Conservation (phyloP, 352 stramenopile genomes). For the Phytopythium sindhum region DNA sequence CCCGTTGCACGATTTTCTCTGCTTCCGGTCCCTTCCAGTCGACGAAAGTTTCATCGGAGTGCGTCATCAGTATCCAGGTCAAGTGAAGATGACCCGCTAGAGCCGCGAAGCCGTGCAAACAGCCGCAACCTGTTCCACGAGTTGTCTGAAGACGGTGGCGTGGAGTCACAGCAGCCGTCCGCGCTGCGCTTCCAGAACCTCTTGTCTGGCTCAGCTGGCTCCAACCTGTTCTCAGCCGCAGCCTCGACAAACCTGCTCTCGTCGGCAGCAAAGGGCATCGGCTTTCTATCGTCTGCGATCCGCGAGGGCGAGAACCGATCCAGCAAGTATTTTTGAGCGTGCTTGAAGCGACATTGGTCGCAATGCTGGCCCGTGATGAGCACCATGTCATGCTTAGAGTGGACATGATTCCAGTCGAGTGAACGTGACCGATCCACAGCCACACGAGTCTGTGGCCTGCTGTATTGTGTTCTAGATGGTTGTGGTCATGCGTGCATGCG, state of each 20-base stretch:
- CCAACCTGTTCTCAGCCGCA: slow-evolving; percentile 64
- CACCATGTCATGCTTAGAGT: neutral
- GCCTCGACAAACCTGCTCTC: slow-evolving; percentile 56
- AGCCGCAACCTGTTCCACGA: slow-evolving; percentile 44
- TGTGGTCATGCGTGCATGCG: neutral
- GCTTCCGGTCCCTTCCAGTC: slow-evolving; percentile 60
- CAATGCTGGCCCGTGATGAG: neutral
- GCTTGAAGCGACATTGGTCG: too few relatives aligned
- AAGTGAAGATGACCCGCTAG: slow-evolving; percentile 23
- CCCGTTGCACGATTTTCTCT: slow-evolving; percentile 79
- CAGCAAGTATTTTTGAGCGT: slow-evolving; percentile 62
- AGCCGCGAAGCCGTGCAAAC: slow-evolving; percentile 24
- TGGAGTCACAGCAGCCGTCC: slow-evolving; percentile 35
- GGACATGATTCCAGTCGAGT: neutral
- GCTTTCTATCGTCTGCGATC: slow-evolving; percentile 76
- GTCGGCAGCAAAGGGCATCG: slow-evolving; percentile 79
- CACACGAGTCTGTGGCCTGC: neutral
- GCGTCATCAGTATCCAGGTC: slow-evolving; percentile 27
- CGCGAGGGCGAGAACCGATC: slow-evolving; percentile 38
- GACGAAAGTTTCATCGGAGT: slow-evolving; percentile 48
- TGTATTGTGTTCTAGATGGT: slow-evolving; percentile 2
- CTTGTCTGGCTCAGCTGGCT: slow-evolving; percentile 57
- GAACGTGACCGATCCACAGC: neutral
- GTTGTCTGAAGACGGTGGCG: slow-evolving; percentile 20
- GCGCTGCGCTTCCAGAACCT: slow-evolving; percentile 62